Evolutionary conservation across 352 stramenopile species (phyloP).

Genomic region (Phytophthora litchii): DNA sequence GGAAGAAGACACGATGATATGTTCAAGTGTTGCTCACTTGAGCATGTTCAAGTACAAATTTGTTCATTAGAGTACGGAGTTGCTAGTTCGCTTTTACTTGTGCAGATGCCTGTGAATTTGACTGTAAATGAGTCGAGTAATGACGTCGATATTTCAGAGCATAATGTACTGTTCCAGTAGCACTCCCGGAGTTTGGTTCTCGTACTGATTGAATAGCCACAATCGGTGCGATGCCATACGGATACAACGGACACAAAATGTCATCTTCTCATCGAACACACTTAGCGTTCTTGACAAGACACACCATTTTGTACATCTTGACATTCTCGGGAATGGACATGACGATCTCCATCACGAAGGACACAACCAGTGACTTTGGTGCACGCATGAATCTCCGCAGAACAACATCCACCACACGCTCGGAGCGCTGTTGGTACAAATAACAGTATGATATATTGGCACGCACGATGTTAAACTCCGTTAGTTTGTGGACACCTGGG

Average conservation of each 20-base stretch:
- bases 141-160: constrained; percentile 25
- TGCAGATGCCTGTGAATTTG: constrained; percentile 14
- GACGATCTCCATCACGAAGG: constrained; percentile 57
- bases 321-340: constrained; percentile 58
- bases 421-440: constrained; percentile 50
- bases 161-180: constrained; percentile 17
- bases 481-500: constrained; percentile 35
- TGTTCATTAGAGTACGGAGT: constrained; percentile 15
- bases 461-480: constrained; percentile 40
- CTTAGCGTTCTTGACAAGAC: constrained; percentile 23
- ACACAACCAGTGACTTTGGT: constrained; percentile 51
- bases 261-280: constrained; percentile 34
- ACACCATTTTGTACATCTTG: constrained; percentile 55
- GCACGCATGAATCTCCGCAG: constrained; percentile 51
- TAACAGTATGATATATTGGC: constrained; percentile 62
- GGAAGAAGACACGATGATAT: too few relatives aligned
- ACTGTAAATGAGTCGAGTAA: constrained; percentile 20
- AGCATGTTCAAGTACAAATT: constrained; percentile 4
- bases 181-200: constrained; percentile 14
- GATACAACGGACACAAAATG: constrained; percentile 21
- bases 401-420: constrained; percentile 57
- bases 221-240: constrained; percentile 15
- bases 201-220: constrained; percentile 21
- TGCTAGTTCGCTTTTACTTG: constrained; percentile 6
- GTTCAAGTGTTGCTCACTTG: background rate